Evolutionary conservation across 805 yeast genomes (phyloP), one percentile per base, ranked within the genome.

Genomic region (Brettanomyces custersianus): DNA sequence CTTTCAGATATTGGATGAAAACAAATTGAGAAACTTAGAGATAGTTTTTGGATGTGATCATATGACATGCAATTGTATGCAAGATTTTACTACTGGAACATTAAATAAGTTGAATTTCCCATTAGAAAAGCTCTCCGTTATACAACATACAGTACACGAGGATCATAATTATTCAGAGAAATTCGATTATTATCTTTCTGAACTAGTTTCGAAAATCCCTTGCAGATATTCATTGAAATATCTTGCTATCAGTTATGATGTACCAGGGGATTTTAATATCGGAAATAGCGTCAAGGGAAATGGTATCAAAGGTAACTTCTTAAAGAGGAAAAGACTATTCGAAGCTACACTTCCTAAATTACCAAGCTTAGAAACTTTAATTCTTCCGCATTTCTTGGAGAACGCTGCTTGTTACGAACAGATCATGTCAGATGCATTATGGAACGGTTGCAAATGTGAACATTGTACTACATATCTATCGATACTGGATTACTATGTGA

Each of bases 371-470:
- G 57, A 68, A 32, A 60, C 62, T 2, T 49, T 82, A 11, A 57
- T 72, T 4, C 64, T 77, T 0, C 86, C 88, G 2, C 73, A 74
- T 4, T 62, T 79, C 36, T 52, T 82, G 42, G 74, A 76, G 38
- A 59, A 77, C 0, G 58, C 78, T 16, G 63, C 85, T 0, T 72
- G 84, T 41, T 82, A 80, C 51, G 94, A 82, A 44, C 78, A 77
- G 38, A 52, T 78, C 5, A 74, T 77, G 50, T 80, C 84, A 31
- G 81, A 78, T 42, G 43, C 82, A 34, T 53, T 82, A 18, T 82
- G 90, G 88, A 81, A 80, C 49, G 90, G 90, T 0, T 81, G 90
- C 52, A 67, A 66, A 26, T 82, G 94, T 50, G 41, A 44, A 1
- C 71, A 66, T 43, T 82, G 94, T 47, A 37, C 38, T 4, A 57